Conservation (phyloP, 345 rosid genomes). For the Turnera subulata region DNA sequence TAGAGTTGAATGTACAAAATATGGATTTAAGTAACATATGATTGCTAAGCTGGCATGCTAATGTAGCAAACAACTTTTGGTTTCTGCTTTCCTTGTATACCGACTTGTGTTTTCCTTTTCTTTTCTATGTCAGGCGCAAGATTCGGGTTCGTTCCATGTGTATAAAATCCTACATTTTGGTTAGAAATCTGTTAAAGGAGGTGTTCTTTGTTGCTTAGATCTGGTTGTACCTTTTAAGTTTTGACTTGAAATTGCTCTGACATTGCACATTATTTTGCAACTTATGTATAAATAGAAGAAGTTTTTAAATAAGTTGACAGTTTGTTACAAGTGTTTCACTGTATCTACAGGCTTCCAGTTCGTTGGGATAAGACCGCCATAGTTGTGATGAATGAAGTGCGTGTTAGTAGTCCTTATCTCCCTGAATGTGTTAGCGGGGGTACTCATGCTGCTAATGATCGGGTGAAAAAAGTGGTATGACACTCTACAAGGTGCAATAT, state of each 20-base stretch:
- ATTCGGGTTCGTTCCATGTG: too few species aligned
- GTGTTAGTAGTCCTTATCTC: slow-evolving; percentile 83
- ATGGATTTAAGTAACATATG: too few species aligned
- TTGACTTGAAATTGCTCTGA: background rate
- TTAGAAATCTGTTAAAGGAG: background rate
- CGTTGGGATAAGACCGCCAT: slow-evolving; percentile 92
- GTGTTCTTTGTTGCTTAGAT: background rate
- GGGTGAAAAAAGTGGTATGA: slow-evolving; percentile 97
- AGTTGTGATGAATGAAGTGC: slow-evolving; percentile 89
- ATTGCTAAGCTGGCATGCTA: too few species aligned
- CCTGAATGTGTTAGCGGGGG: slow-evolving; percentile 89
- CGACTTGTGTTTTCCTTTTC: too few species aligned
- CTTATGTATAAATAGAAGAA: background rate
- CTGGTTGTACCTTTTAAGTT: background rate
- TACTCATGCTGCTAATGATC: slow-evolving; percentile 89
- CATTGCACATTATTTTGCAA: background rate
- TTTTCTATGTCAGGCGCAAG: too few species aligned
- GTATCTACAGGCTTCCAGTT: slow-evolving; percentile 79
- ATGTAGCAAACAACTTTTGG: too few species aligned
- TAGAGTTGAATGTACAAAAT: too few species aligned
- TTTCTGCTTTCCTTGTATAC: too few species aligned
- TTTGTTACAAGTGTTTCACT: background rate
- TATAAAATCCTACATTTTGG: too few species aligned
- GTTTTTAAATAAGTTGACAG: too few species aligned
- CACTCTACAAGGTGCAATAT: slow-evolving; percentile 1